Conservation (phyloP, 2,329 filamentous ascomycete genomes). For the Penicillium digitatum region DNA sequence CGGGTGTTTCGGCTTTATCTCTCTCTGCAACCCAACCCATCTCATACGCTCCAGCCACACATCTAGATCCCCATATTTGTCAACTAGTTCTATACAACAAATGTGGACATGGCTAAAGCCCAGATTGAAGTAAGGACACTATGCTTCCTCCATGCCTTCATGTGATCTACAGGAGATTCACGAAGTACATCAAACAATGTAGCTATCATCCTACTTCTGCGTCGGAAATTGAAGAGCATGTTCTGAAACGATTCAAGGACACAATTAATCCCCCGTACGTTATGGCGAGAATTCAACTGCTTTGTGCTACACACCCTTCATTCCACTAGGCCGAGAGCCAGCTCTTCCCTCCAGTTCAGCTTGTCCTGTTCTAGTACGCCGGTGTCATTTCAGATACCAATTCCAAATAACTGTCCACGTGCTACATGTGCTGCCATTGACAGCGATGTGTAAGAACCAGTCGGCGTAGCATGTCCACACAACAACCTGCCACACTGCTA, state of each 20-base stretch:
- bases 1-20: neutral
- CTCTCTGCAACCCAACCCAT: neutral
- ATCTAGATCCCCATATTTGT: neutral
- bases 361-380: neutral
- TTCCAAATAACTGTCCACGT: constrained; percentile 2
- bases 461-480: neutral
- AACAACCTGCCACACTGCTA: neutral
- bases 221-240: neutral
- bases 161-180: neutral
- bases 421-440: neutral
- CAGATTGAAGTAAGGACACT: no score
- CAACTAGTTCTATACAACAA: neutral
- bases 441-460: neutral
- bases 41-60: neutral
- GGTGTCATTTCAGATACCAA: neutral
- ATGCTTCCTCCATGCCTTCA: neutral
- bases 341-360: neutral
- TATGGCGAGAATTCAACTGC: neutral
- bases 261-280: neutral
- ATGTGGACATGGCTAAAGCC: no score
- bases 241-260: neutral
- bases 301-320: neutral
- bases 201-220: neutral
- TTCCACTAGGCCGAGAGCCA: neutral
- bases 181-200: neutral